Conservation (phyloP, 2,329 filamentous ascomycete species). For the Fusarium nematophilum region DNA sequence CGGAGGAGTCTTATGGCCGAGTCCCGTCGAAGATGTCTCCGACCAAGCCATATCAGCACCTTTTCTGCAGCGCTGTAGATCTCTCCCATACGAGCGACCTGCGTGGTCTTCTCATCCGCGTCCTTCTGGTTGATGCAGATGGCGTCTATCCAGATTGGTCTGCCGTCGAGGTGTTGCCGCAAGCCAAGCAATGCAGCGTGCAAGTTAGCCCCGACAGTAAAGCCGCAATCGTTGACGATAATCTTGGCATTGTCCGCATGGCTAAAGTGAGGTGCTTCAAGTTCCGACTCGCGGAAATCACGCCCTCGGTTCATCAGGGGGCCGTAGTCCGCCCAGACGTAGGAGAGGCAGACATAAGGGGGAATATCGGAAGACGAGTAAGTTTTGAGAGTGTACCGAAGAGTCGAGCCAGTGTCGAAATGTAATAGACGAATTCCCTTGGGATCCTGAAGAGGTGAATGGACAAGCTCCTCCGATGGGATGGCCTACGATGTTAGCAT, state of each 20-base stretch:
- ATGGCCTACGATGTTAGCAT: background rate
- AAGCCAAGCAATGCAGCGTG: conserved; percentile 13
- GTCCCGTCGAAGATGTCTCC: background rate
- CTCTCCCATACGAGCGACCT: conserved; percentile 19
- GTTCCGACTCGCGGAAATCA: conserved; percentile 17
- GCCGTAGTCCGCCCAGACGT: conserved; percentile 24
- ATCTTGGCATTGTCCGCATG: conserved; percentile 7
- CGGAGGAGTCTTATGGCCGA: conserved; percentile 8
- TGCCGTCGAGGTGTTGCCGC: background rate
- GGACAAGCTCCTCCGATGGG: background rate
- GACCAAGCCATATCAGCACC: conserved; percentile 11
- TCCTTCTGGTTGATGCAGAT: conserved; percentile 17
- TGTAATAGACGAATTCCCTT: conserved; percentile 3
- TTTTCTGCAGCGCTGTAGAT: conserved; percentile 16
- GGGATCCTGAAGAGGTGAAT: background rate
- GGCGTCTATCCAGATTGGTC: conserved; percentile 20
- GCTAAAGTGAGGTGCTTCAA: conserved; percentile 18
- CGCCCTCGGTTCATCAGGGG: conserved; percentile 13
- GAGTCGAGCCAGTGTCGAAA: background rate
- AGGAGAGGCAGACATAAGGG: conserved; percentile 15
- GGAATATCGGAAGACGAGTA: conserved; percentile 10
- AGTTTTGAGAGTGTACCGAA: background rate
- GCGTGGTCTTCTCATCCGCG: background rate
- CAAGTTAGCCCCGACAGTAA: conserved; percentile 8
- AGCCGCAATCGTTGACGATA: background rate